phyloP scores from a whole-genome alignment of 345 rosid genomes.

The Salix purpurea region DNA sequence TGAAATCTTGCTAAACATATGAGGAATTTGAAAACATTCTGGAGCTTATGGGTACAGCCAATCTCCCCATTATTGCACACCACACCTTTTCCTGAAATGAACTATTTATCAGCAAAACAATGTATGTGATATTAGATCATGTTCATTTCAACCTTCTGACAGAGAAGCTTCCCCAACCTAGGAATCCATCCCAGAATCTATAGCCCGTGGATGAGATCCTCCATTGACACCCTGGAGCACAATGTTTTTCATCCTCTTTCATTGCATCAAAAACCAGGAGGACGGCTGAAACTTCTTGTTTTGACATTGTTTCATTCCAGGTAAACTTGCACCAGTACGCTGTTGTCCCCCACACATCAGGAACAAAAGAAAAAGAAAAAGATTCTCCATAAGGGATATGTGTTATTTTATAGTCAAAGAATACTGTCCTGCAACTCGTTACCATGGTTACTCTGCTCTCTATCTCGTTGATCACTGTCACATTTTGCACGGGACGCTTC shows the following conservation, averaged over 20 bases:
- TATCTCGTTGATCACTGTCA: not conserved
- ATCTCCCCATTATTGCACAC: not conserved
- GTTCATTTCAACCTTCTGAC: not conserved
- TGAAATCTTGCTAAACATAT: not conserved
- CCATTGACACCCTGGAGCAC: not conserved
- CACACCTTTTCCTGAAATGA: not conserved
- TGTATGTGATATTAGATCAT: no score
- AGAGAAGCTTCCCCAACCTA: no score
- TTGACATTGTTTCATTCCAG: not conserved
- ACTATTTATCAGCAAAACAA: no score
- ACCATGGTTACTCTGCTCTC: not conserved
- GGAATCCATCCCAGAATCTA: not conserved
- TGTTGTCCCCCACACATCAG: not conserved
- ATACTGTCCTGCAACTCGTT: not conserved
- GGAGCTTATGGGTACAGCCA: not conserved
- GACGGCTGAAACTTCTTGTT: not conserved
- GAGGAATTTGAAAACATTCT: not conserved
- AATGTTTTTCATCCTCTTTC: not conserved
- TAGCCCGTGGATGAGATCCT: not conserved
- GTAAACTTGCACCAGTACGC: not conserved
- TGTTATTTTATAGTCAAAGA: not conserved
- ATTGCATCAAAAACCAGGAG: not conserved
- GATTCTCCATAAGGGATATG: not conserved
- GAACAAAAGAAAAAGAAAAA: not conserved
- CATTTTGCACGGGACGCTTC: not conserved